A percentile compares a stretch with the other conserved stretches of the same genome.
phyloP scores from a whole-genome alignment of 495 filamentous ascomycete species.

The Choiromyces venosus region DNA sequence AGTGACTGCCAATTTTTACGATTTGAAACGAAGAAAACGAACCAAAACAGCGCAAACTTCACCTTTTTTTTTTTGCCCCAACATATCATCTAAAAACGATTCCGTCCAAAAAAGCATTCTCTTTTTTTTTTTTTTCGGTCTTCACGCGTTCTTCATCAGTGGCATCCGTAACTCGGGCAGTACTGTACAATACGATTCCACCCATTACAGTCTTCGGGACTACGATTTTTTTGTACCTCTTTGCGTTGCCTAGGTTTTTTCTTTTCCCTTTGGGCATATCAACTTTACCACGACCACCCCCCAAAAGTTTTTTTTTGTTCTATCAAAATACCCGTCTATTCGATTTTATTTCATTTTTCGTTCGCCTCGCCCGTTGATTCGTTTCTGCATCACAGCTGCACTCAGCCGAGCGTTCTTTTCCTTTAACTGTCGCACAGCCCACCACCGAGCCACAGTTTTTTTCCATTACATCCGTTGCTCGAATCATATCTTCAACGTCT shows the following conservation, averaged over 20 bases:
- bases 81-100: neutral
- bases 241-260: neutral
- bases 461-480: conserved; percentile 29
- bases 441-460: conserved; percentile 36
- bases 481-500: conserved; percentile 26
- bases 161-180: conserved; percentile 2
- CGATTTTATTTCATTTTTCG: conserved; percentile 26
- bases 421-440: conserved; percentile 23
- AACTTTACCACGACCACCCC: conserved; percentile 2
- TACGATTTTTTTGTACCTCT: neutral
- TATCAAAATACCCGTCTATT: conserved; percentile 40
- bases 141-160: neutral
- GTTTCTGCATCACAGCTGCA: conserved; percentile 35
- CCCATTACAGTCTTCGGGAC: neutral
- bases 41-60: neutral
- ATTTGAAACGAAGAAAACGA: conserved; percentile 52
- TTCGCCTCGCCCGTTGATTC: conserved; percentile 43
- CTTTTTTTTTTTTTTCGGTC: neutral
- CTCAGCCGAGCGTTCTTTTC: conserved; percentile 36
- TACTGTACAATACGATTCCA: conserved; percentile 4
- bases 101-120: neutral
- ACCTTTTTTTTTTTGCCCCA: neutral
- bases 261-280: conserved; percentile 2
- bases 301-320: conserved; percentile 17
- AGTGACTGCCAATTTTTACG: conserved; percentile 44